Evolutionary conservation across 2,329 filamentous ascomycete species (phyloP).

Genomic region (Paramyrothecium roridum): DNA sequence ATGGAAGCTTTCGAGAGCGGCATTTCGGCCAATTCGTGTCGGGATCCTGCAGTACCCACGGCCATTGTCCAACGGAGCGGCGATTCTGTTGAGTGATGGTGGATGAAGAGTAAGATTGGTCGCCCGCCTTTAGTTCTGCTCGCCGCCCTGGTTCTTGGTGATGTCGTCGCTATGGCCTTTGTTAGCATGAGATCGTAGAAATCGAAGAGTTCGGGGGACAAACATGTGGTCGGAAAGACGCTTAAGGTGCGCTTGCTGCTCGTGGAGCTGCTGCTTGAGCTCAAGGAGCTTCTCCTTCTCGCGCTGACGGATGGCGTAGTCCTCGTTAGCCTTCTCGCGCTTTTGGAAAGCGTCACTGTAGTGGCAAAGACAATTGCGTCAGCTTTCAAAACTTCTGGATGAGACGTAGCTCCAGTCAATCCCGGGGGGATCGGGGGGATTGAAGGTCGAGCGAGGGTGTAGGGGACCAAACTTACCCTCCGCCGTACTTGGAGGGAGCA

Average conservation of each 20-base stretch:
- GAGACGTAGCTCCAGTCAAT: no score
- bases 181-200: slow-evolving; percentile 1
- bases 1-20: slow-evolving; percentile 12
- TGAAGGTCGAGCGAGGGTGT: background rate
- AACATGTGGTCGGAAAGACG: slow-evolving; percentile 87
- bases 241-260: slow-evolving; percentile 80
- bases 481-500: slow-evolving; percentile 50
- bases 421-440: no score
- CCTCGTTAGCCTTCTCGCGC: slow-evolving; percentile 85
- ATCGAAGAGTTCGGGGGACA: slow-evolving; percentile 22
- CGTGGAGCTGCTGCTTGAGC: slow-evolving; percentile 69
- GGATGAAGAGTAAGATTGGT: background rate
- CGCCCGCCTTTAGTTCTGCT: slow-evolving; percentile 51
- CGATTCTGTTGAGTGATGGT: no score
- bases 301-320: slow-evolving; percentile 78
- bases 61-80: no score
- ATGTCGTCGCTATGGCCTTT: slow-evolving; percentile 63
- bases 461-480: slow-evolving; percentile 45
- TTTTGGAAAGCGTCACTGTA: slow-evolving; percentile 85
- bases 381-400: background rate
- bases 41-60: no score
- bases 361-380: slow-evolving; percentile 4
- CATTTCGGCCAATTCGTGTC: no score
- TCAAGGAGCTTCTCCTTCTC: slow-evolving; percentile 86
- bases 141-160: slow-evolving; percentile 68